These are phyloP conservation scores for Megacollybia marginata DNA, from an alignment of 768 basidiomycete species.

Conservation along the genomic window DNA sequence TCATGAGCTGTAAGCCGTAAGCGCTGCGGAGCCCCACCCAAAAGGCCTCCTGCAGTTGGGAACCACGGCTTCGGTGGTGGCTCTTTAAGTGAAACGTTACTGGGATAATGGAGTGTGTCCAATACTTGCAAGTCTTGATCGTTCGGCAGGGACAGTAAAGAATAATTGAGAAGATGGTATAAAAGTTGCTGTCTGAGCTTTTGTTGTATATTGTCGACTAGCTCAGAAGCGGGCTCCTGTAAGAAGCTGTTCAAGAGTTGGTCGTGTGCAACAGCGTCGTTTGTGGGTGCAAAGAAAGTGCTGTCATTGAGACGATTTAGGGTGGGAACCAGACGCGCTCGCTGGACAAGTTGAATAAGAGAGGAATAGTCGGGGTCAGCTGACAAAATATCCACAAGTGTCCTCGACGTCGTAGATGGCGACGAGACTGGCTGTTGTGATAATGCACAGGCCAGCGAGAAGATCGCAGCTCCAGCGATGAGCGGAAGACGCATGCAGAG, in stretches of 20 bases:
- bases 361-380: conserved; percentile 72
- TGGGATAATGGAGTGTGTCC: conserved; percentile 70
- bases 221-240: conserved; percentile 25
- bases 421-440: conserved; percentile 18
- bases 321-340: conserved; percentile 83
- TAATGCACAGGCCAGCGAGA: conserved; percentile 14
- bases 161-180: conserved; percentile 88
- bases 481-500: too few relatives aligned
- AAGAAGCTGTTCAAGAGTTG: conserved; percentile 31
- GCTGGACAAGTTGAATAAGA: conserved; percentile 71
- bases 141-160: conserved; percentile 41
- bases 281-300: conserved; percentile 94
- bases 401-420: conserved; percentile 31
- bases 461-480: conserved; percentile 18
- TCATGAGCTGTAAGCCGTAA: conserved; percentile 54
- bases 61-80: conserved; percentile 82
- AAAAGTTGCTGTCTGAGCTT: conserved; percentile 85
- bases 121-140: conserved; percentile 30
- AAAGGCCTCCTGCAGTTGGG: conserved; percentile 72
- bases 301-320: conserved; percentile 77
- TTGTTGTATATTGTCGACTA: conserved; percentile 77
- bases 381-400: conserved; percentile 73
- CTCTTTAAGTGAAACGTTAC: conserved; percentile 49
- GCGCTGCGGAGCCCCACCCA: conserved; percentile 78
- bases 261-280: conserved; percentile 69